Conservation (phyloP, 345 rosid genomes). For the Orychophragmus violaceus region DNA sequence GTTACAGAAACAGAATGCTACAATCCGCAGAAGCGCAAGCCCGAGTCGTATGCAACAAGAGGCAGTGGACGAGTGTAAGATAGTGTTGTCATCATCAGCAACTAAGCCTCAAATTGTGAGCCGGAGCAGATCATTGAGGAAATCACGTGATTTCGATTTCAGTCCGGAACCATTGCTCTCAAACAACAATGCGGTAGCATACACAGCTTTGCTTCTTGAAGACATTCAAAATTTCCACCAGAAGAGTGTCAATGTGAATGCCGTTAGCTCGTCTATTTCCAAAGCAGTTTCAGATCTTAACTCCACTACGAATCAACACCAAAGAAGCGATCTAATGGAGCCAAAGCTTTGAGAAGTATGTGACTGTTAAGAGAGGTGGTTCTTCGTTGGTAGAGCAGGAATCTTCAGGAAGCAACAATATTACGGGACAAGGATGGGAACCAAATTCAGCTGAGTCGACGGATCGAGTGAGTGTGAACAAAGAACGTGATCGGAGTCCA, state of each 20-base stretch:
- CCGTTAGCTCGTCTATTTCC: slow-evolving; percentile 45
- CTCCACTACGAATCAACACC: slow-evolving; percentile 46
- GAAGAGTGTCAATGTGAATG: slow-evolving; percentile 35
- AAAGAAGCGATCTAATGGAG: slow-evolving; percentile 49
- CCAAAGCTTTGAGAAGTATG: slow-evolving; percentile 88
- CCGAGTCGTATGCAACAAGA: slow-evolving; percentile 26
- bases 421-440: slow-evolving; percentile 64
- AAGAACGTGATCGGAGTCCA: slow-evolving; percentile 43
- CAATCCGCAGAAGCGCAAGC: slow-evolving; percentile 24
- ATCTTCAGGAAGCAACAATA: slow-evolving; percentile 91
- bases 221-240: slow-evolving; percentile 95
- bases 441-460: slow-evolving; percentile 72
- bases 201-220: slow-evolving; percentile 63
- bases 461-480: slow-evolving; percentile 58
- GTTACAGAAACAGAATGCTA: slow-evolving; percentile 32
- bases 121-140: slow-evolving; percentile 70
- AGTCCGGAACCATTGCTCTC: slow-evolving; percentile 49
- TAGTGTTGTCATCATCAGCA: slow-evolving; percentile 28
- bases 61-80: slow-evolving; percentile 33
- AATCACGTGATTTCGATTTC: slow-evolving; percentile 62
- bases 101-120: slow-evolving; percentile 47
- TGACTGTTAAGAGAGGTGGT: slow-evolving; percentile 67
- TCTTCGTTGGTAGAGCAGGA: slow-evolving; percentile 54
- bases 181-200: slow-evolving; percentile 39
- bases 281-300: slow-evolving; percentile 90